phyloP scores from a whole-genome alignment of 306 rosid genomes.

The Rosa persica region DNA sequence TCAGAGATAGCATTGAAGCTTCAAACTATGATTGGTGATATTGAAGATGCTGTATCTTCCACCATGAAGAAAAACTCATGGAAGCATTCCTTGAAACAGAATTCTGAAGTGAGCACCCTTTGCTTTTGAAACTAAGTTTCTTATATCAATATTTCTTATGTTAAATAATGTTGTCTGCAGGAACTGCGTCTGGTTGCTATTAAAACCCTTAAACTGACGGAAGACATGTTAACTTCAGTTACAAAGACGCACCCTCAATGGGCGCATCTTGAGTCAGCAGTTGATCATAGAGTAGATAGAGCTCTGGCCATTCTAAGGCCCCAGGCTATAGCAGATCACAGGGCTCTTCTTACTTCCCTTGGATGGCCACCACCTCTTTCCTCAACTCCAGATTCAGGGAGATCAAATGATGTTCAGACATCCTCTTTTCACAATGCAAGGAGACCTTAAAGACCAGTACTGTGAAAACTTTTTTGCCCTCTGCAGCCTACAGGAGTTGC shows the following conservation, averaged over 20 bases:
- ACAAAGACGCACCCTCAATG: slow-evolving; percentile 68
- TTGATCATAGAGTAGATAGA: slow-evolving; percentile 92
- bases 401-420: slow-evolving; percentile 45
- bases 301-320: slow-evolving; percentile 90
- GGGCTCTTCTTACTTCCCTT: slow-evolving; percentile 77
- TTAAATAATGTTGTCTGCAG: slow-evolving; percentile 34
- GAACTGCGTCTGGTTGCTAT: slow-evolving; percentile 61
- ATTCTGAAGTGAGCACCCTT: slow-evolving; percentile 64
- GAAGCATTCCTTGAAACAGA: slow-evolving; percentile 48
- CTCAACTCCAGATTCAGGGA: slow-evolving; percentile 41
- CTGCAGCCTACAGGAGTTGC: slow-evolving; percentile 84
- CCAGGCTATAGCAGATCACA: slow-evolving; percentile 82
- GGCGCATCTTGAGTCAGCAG: slow-evolving; percentile 78
- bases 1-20: slow-evolving; percentile 89
- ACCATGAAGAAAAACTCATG: slow-evolving; percentile 66
- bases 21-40: slow-evolving; percentile 81
- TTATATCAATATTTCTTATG: not conserved
- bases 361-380: slow-evolving; percentile 95
- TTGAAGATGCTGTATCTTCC: slow-evolving; percentile 85
- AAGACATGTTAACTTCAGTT: slow-evolving; percentile 62
- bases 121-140: slow-evolving; percentile 7
- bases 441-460: slow-evolving; percentile 73
- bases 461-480: slow-evolving; percentile 71
- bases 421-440: slow-evolving; percentile 82
- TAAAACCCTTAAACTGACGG: slow-evolving; percentile 59